Conservation (phyloP, 768 basidiomycete genomes). For the Podaxis pistillaris region DNA sequence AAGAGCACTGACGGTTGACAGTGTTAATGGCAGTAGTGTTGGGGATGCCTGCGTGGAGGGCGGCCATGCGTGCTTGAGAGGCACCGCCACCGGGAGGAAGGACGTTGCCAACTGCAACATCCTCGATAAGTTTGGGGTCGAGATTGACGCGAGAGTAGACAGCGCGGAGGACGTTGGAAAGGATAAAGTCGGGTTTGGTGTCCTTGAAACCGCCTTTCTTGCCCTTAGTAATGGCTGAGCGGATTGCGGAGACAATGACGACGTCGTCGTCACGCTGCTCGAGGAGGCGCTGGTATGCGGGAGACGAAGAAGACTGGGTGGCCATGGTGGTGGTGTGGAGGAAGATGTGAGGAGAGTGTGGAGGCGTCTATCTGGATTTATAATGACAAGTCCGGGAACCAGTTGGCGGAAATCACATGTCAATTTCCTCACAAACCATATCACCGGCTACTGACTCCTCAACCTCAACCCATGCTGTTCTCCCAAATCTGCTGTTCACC, state of each 20-base stretch:
- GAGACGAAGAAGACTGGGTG: slow-evolving; percentile 28
- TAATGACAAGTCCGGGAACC: not conserved
- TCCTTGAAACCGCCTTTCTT: slow-evolving; percentile 92
- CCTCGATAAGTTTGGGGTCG: slow-evolving; percentile 81
- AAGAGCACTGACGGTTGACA: slow-evolving; percentile 89
- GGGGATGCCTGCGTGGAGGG: slow-evolving; percentile 83
- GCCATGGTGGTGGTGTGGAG: slow-evolving; percentile 28
- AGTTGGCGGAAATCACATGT: slow-evolving; percentile 11
- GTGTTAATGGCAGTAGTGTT: slow-evolving; percentile 72
- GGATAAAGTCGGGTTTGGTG: slow-evolving; percentile 78
- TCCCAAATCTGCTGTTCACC: not conserved
- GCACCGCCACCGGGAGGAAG: slow-evolving; percentile 87
- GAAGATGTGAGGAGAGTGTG: slow-evolving; percentile 16
- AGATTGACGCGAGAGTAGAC: slow-evolving; percentile 67
- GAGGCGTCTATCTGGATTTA: slow-evolving; percentile 5
- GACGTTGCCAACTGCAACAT: slow-evolving; percentile 85
- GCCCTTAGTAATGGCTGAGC: slow-evolving; percentile 90
- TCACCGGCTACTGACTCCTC: not conserved
- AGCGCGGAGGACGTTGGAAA: slow-evolving; percentile 73
- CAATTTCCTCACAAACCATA: not conserved
- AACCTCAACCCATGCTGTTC: not conserved
- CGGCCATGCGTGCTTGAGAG: slow-evolving; percentile 79
- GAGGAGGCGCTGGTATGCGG: slow-evolving; percentile 59
- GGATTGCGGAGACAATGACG: slow-evolving; percentile 84
- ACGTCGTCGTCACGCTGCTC: slow-evolving; percentile 82